Conservation (phyloP, 441 rosid genomes). For the Gossypium davidsonii region DNA sequence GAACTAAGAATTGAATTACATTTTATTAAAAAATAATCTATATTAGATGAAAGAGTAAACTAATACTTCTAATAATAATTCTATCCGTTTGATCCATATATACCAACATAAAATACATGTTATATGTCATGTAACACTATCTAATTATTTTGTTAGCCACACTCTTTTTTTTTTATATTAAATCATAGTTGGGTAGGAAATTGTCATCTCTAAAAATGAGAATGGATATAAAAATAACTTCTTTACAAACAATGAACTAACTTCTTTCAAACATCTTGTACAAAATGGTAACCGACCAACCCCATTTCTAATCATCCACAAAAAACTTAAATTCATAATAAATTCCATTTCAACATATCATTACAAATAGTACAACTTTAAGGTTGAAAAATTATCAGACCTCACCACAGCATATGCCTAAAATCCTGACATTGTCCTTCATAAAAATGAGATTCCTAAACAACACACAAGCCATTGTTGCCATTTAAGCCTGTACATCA, state of each 20-base stretch:
- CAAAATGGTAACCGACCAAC: constrained; percentile 6
- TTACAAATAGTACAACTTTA: constrained; percentile 23
- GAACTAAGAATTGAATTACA: no score
- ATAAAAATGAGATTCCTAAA: constrained; percentile 8
- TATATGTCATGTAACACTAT: no score
- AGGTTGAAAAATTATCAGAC: constrained; percentile 15
- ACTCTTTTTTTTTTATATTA: no score
- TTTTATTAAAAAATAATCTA: no score
- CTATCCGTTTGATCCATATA: no score
- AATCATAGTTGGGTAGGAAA: no score
- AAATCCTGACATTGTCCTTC: constrained; percentile 5
- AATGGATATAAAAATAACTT: background rate
- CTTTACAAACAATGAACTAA: constrained; percentile 22
- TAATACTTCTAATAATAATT: no score
- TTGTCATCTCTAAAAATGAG: background rate
- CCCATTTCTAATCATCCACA: constrained; percentile 13
- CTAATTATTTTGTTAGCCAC: no score
- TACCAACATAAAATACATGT: no score
- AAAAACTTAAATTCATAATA: constrained; percentile 17
- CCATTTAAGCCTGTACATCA: constrained; percentile 24
- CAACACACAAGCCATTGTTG: constrained; percentile 10
- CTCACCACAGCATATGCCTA: constrained; percentile 18
- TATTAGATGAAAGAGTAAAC: fast-evolving
- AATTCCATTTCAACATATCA: constrained; percentile 13
- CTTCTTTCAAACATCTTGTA: constrained; percentile 11